Evolutionary conservation across 106 monocot genomes (phyloP), one percentile per base, ranked within the genome.

Genomic region (Allium fistulosum): DNA sequence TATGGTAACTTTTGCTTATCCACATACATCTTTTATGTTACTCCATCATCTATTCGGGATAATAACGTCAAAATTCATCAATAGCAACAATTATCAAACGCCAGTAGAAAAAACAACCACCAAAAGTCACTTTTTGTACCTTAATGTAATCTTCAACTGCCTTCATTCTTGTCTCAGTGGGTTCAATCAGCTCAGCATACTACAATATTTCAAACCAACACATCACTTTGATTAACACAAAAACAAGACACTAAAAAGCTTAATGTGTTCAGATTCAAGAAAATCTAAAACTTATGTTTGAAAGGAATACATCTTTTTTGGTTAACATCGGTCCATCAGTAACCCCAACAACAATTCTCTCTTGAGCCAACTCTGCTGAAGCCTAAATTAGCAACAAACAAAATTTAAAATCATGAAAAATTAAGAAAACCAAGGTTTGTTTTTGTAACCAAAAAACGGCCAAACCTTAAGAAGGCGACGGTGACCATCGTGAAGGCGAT

Each of bases 111-210:
- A 37, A 37, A 37, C 5, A 37, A 37, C 18, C 58, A 13, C 18
- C 2, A 37, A 37, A 37, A 37, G 37, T 37, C 37, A 37, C 37
- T 4, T 37, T 37, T 37, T 5, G 37, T 37, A 90, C 85, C 90
- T 85, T 86, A 57, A 90, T 78, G 50, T 79, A 83, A 66, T 90
- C 83, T 73, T 81, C 80, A 26, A 90, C 82, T 13, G 80, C 83
- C 72, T 86, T 90, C 77, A 83, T 83, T 60, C 85, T 83, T 11
- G 17, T 72, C 53, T 86, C 85, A 2, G 77, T 14, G 11, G 90
- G 78, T 22, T 90, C 78, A 45, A 90, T 90, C n/a, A 90, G 48
- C 63, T 80, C 51, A 17, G 78, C 69, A 0, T 81, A 56, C 90
- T 90, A 73, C 61, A 82, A 11, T 22, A 53, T 66, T 10, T 17